Conservation (phyloP, 2,329 filamentous ascomycete genomes). For the Cordyceps farinosa region DNA sequence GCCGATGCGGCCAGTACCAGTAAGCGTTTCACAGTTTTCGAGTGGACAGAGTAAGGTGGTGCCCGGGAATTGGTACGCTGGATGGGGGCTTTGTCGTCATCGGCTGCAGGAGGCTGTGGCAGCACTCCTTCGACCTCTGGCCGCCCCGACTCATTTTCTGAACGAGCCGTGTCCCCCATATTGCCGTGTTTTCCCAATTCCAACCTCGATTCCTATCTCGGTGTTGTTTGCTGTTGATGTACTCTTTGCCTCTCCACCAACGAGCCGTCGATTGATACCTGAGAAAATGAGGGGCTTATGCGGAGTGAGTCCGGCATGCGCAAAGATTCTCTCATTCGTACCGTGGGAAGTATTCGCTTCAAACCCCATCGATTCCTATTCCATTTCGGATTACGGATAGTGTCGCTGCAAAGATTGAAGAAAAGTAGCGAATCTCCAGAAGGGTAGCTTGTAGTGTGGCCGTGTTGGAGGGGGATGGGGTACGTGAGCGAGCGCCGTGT, state of each 20-base stretch:
- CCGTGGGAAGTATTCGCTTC: too few species aligned
- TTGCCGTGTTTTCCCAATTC: background rate
- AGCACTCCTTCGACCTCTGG: background rate
- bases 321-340: too few species aligned
- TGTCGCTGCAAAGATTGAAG: too few species aligned
- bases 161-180: background rate
- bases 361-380: too few species aligned
- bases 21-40: conserved; percentile 37
- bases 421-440: too few species aligned
- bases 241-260: background rate
- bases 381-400: too few species aligned
- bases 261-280: too few species aligned
- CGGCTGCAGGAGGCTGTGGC: background rate
- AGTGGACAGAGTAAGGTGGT: conserved; percentile 37
- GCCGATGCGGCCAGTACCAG: conserved; percentile 39
- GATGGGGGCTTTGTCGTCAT: background rate
- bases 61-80: conserved; percentile 15
- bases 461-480: background rate
- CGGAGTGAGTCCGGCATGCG: too few species aligned
- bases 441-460: background rate
- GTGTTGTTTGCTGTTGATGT: background rate
- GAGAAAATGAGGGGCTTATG: too few species aligned
- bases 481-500: background rate
- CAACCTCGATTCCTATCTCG: background rate
- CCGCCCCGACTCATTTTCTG: background rate